Percentiles rank a stretch among this genome's conserved stretches.
phyloP scores from a whole-genome alignment of 2,329 filamentous ascomycete genomes.

The Botrytis deweyae region DNA sequence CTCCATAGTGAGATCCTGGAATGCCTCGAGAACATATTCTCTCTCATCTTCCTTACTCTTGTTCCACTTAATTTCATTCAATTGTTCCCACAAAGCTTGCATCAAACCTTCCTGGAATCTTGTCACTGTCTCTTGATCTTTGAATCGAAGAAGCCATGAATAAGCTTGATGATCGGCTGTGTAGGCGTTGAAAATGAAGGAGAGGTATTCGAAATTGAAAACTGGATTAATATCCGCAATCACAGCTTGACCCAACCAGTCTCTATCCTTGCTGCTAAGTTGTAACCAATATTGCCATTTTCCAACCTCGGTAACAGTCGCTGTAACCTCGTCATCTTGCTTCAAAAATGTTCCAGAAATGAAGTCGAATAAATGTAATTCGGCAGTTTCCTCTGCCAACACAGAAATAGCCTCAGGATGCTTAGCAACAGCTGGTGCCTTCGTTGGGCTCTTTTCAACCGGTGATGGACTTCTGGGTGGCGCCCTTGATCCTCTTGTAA shows the following conservation, averaged over 20 bases:
- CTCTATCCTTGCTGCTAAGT: constrained; percentile 69
- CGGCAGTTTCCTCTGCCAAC: constrained; percentile 71
- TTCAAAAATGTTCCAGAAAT: constrained; percentile 76
- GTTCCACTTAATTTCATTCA: constrained; percentile 91
- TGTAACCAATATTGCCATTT: constrained; percentile 97
- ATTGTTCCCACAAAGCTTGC: constrained; percentile 93
- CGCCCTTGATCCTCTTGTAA: constrained; percentile 28
- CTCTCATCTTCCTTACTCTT: constrained; percentile 90
- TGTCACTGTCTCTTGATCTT: constrained; percentile 76
- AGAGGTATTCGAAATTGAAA: constrained; percentile 98
- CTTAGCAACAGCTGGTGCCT: constrained; percentile 58
- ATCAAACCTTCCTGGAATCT: constrained; percentile 91
- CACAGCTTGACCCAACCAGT: constrained; percentile 85
- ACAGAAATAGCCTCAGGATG: constrained; percentile 70
- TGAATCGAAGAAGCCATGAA: constrained; percentile 94
- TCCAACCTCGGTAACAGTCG: constrained; percentile 81
- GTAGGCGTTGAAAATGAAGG: constrained; percentile 99
- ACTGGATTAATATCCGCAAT: constrained; percentile 93
- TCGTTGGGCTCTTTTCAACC: constrained; percentile 49
- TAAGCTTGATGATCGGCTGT: constrained; percentile 83
- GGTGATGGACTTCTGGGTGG: constrained; percentile 26
- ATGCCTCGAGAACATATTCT: constrained; percentile 92
- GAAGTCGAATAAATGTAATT: constrained; percentile 94
- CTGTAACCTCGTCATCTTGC: constrained; percentile 59
- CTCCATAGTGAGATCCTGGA: constrained; percentile 91